phyloP scores from a whole-genome alignment of 192 early-diverging fungal species.

The Coemansia sp. region DNA sequence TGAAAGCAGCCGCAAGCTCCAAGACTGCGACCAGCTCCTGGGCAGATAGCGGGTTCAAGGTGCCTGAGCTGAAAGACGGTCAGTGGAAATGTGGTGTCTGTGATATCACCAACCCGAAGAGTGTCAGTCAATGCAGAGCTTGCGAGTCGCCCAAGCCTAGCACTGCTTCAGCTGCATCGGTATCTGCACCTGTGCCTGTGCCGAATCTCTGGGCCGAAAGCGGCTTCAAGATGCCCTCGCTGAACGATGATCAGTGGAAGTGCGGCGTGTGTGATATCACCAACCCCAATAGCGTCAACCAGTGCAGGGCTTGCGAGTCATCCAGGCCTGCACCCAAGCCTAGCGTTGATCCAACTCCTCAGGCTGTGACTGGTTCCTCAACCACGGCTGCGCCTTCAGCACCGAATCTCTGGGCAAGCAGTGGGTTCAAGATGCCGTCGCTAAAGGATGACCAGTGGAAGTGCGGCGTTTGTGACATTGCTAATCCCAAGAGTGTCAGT shows the following conservation, averaged over 20 bases:
- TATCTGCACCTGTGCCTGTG: background rate
- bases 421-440: background rate
- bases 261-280: constrained; percentile 20
- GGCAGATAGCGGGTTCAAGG: background rate
- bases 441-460: constrained; percentile 20
- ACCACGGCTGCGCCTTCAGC: constrained; percentile 1
- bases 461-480: constrained; percentile 16
- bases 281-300: constrained; percentile 12
- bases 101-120: constrained; percentile 19
- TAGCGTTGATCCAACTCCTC: background rate
- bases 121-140: constrained; percentile 15
- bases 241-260: constrained; percentile 25
- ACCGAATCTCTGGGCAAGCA: constrained; percentile 10
- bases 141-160: constrained; percentile 24
- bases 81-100: constrained; percentile 28
- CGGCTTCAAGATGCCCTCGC: background rate
- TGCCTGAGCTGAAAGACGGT: background rate
- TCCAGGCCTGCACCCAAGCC: constrained; percentile 12
- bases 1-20: background rate
- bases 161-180: background rate
- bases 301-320: constrained; percentile 32
- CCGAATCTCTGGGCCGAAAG: background rate
- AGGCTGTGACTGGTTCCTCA: background rate
- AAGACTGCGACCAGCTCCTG: constrained; percentile 1
- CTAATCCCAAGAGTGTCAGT: background rate